phyloP scores from a whole-genome alignment of 768 basidiomycete species.

The Boletus pseudo-olivaceus region DNA sequence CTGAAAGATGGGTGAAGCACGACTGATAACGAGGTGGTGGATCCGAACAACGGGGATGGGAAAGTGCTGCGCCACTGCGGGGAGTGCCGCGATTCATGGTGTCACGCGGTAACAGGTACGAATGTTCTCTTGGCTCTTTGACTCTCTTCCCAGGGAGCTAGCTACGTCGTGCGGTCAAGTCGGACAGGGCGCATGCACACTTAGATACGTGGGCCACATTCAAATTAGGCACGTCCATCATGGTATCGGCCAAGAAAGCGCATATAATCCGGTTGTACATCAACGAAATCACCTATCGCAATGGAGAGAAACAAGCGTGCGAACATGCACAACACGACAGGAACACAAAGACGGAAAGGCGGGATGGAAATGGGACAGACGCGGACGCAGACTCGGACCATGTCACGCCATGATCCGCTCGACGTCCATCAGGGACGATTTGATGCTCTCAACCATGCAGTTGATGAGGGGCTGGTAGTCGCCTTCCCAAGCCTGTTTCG shows the following conservation, averaged over 20 bases:
- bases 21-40: too few relatives aligned
- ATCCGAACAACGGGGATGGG: too few relatives aligned
- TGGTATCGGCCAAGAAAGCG: not conserved
- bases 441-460: conserved; percentile 29
- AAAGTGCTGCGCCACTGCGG: too few relatives aligned
- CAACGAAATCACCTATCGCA: not conserved
- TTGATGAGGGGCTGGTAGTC: conserved; percentile 32
- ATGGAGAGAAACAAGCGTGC: not conserved
- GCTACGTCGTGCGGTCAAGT: too few relatives aligned
- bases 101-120: too few relatives aligned
- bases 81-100: too few relatives aligned
- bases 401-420: conserved; percentile 30
- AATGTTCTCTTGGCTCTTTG: too few relatives aligned
- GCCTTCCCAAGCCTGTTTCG: conserved; percentile 32
- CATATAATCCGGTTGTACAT: not conserved
- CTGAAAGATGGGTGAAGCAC: not conserved
- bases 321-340: not conserved
- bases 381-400: not conserved
- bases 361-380: not conserved
- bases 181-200: too few relatives aligned
- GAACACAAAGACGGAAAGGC: not conserved
- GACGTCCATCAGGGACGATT: conserved; percentile 23
- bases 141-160: too few relatives aligned
- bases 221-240: not conserved
- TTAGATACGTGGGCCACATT: not conserved